Base-by-base conservation (phyloP, 1,139 yeast species). In the Candida tunisiensis region DNA sequence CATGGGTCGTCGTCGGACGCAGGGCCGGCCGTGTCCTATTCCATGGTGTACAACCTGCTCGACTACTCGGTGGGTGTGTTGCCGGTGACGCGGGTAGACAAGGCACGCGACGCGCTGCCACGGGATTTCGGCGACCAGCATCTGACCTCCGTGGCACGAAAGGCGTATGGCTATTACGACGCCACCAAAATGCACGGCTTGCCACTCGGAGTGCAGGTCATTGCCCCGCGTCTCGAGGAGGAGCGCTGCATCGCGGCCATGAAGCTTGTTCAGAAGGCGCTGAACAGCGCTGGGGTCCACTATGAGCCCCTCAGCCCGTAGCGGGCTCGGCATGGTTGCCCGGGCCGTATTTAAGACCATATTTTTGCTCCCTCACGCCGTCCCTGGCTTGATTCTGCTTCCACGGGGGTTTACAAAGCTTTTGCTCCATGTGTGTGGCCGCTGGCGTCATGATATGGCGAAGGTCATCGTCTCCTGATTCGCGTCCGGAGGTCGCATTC, bases 121-220 rank as follows among this genome's bases (percentile, higher is more conserved):
- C n/a, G n/a, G n/a, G 10, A 29, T 37, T 17, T 10, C 11, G 16
- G 4, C 13, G 43, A 37, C 32, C 45, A 35, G 16, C 49, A 57
- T 2, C 31, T 41, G 19, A 46, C 36, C 27, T 46, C 40, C 3
- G 27, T 31, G 8, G 63, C 58, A 29, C 29, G 35, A 14, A 35
- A 33, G 9, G 38, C 43, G 5, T 41, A 45, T 29, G 45, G 40
- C 1, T 34, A 48, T 22, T 69, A 65, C 41, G 52, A 65, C 32
- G 61, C 71, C 1, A 57, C 53, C 25, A 51, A 54, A 19, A 51
- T 54, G 26, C 57, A 62, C 32, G 62, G 63, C 2, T 69, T 68
- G 39, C 71, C 72, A 1, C 67, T 67, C 3, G 55, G 64, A 6
- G 41, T 67, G 10, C 75, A 69, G 42, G 42, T 69, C 6, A 57